Conservation (phyloP, 129 eudicot genomes). For the Apium graveolens region DNA sequence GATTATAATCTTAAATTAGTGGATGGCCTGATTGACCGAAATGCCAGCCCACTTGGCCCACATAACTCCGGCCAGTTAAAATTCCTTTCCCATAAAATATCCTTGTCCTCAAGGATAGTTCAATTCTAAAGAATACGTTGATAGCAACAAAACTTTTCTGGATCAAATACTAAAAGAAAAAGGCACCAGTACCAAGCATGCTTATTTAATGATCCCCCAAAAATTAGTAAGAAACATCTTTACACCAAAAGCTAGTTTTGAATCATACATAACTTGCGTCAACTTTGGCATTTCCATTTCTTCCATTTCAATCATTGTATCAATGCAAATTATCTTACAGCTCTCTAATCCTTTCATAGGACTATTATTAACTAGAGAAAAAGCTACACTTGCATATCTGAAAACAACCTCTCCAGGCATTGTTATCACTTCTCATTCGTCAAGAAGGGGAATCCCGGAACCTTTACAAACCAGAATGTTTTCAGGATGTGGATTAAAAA, state of each 20-base stretch:
- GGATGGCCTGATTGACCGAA: no score
- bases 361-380: slow-evolving; percentile 83
- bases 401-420: slow-evolving; percentile 72
- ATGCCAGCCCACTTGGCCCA: no score
- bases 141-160: no score
- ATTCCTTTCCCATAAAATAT: no score
- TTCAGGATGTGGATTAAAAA: slow-evolving; percentile 79
- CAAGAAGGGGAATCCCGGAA: slow-evolving; percentile 89
- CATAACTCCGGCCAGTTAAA: no score
- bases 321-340: slow-evolving; percentile 82
- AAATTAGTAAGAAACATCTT: slow-evolving; percentile 68
- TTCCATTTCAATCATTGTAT: slow-evolving; percentile 48
- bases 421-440: slow-evolving; percentile 93
- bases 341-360: slow-evolving; percentile 57
- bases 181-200: slow-evolving; percentile 9
- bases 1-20: no score
- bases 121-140: no score
- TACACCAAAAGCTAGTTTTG: slow-evolving; percentile 72
- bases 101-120: no score
- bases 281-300: slow-evolving; percentile 53
- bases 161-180: no score
- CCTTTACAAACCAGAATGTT: slow-evolving; percentile 78
- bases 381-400: slow-evolving; percentile 72
- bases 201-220: slow-evolving; percentile 71
- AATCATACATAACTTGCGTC: slow-evolving; percentile 77